Evolutionary conservation across 2,329 filamentous ascomycete species (phyloP).

Genomic region (Aspergillus luchuensis): DNA sequence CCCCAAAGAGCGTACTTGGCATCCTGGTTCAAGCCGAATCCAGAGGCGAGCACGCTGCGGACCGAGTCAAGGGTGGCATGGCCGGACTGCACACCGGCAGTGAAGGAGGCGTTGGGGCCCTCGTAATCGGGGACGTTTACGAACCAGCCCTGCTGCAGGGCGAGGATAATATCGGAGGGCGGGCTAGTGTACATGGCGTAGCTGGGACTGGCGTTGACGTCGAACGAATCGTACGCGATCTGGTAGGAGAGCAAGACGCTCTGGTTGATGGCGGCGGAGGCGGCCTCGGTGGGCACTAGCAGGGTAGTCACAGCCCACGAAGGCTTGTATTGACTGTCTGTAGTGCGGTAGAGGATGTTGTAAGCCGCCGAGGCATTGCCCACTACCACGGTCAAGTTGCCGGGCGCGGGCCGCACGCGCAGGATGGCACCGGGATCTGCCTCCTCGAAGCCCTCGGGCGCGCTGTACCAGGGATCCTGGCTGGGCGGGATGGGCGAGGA

Average conservation of each 20-base stretch:
- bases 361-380: slow-evolving; percentile 15
- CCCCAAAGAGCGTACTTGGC: slow-evolving; percentile 22
- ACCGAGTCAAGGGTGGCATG: slow-evolving; percentile 48
- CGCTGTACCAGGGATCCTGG: slow-evolving; percentile 22
- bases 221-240: slow-evolving; percentile 30
- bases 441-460: slow-evolving; percentile 18
- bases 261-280: slow-evolving; percentile 14
- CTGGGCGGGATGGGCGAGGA: slow-evolving; percentile 8
- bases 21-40: slow-evolving; percentile 25
- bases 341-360: slow-evolving; percentile 25
- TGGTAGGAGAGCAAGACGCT: slow-evolving; percentile 44
- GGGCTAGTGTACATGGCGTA: slow-evolving; percentile 24
- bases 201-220: slow-evolving; percentile 25
- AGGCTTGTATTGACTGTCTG: slow-evolving; percentile 19
- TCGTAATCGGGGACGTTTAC: slow-evolving; percentile 52
- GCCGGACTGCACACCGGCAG: slow-evolving; percentile 44
- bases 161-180: slow-evolving; percentile 36
- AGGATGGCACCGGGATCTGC: slow-evolving; percentile 18
- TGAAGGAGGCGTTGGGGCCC: slow-evolving; percentile 46
- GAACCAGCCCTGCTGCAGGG: slow-evolving; percentile 49
- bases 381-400: slow-evolving; percentile 16
- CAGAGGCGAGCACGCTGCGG: slow-evolving; percentile 40
- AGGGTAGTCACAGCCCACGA: slow-evolving; percentile 39
- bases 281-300: slow-evolving; percentile 33
- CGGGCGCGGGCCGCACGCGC: slow-evolving; percentile 18